Conservation (phyloP, 2,329 filamentous ascomycete species). For the Nigrospora osmanthi region DNA sequence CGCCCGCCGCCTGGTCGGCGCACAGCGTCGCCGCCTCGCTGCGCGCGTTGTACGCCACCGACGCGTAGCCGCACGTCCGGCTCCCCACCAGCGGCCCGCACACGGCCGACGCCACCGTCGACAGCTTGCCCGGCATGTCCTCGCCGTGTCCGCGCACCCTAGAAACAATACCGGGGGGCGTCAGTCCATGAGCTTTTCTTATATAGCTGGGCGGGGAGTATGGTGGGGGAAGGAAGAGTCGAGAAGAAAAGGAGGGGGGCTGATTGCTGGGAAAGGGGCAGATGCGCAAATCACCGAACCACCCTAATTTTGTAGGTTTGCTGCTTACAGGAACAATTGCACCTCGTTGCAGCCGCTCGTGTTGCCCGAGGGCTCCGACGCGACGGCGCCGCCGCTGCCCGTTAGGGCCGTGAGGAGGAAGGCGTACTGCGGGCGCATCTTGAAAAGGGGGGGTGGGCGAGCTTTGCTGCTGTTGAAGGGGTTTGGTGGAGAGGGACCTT, state of each 20-base stretch:
- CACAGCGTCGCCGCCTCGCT: background rate
- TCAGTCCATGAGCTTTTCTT: no score
- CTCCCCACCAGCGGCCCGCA: background rate
- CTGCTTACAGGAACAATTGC: background rate
- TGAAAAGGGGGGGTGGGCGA: background rate
- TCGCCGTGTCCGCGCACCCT: background rate
- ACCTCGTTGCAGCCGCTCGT: background rate
- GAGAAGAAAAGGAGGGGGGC: no score
- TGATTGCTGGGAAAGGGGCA: no score
- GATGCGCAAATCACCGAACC: no score
- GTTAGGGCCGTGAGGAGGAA: background rate
- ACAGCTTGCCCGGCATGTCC: background rate
- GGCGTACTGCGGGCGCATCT: background rate
- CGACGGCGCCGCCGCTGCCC: background rate
- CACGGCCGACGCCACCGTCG: background rate
- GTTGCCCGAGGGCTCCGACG: background rate
- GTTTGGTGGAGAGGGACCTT: no score
- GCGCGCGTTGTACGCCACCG: background rate
- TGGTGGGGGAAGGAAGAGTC: no score
- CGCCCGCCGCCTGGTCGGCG: background rate
- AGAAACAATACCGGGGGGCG: no score
- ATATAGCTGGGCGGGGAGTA: no score
- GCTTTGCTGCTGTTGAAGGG: no score
- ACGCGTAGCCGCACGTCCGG: background rate
- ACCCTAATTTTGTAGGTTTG: no score